Conservation (phyloP, 352 stramenopile genomes). For the Globisporangium cystogenes region DNA sequence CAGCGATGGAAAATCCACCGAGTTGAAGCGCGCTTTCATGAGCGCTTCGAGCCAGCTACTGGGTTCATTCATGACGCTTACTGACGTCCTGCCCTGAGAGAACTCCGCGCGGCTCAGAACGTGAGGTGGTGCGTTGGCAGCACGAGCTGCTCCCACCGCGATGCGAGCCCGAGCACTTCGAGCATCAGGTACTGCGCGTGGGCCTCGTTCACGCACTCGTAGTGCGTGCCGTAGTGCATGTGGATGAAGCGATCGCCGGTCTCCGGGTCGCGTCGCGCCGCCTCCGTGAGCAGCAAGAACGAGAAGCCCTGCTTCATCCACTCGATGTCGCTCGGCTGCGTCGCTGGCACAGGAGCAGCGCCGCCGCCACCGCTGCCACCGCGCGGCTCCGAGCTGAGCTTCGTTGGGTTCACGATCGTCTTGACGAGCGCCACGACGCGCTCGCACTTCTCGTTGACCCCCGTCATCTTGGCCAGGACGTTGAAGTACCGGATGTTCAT, state of each 20-base stretch:
- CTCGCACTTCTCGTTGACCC: too few species aligned
- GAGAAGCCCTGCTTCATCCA: slow-evolving; percentile 44
- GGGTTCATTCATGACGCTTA: too few species aligned
- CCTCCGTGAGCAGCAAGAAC: slow-evolving; percentile 33
- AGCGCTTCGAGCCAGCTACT: too few species aligned
- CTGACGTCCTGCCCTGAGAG: too few species aligned
- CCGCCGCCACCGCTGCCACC: too few species aligned
- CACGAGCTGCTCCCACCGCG: slow-evolving; percentile 31
- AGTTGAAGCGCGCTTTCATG: too few species aligned
- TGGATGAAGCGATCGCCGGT: too few species aligned
- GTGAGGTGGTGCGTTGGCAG: slow-evolving; percentile 24
- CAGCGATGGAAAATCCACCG: too few species aligned
- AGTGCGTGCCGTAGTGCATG: slow-evolving; percentile 21
- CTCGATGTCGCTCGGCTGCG: slow-evolving; percentile 29
- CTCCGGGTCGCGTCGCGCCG: slow-evolving; percentile 20
- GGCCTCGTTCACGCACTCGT: slow-evolving; percentile 34
- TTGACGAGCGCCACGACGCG: too few species aligned
- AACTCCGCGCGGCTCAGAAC: slow-evolving; percentile 14
- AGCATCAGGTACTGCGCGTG: slow-evolving; percentile 38
- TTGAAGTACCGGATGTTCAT: slow-evolving; percentile 40
- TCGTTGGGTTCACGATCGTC: too few species aligned
- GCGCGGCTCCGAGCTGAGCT: too few species aligned
- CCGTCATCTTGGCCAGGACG: slow-evolving; percentile 22
- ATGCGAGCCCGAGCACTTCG: slow-evolving; percentile 34
- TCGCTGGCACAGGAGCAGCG: background rate